Conservation (phyloP, 768 basidiomycete species). For the Lactifluus piperatus region DNA sequence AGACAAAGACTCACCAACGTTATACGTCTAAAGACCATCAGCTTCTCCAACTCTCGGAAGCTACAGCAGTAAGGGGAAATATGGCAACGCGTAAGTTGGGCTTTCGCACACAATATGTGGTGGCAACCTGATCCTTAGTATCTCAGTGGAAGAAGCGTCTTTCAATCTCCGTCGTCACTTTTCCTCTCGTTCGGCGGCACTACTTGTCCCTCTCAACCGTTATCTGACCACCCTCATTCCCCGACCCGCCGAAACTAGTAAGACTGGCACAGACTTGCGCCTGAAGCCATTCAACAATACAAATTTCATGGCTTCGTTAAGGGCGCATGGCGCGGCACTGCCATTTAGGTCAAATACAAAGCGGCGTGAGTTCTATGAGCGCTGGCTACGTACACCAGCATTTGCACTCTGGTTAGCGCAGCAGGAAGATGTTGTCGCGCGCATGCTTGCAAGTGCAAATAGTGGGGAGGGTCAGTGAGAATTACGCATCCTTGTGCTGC, state of each 20-base stretch:
- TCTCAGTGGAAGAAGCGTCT: slow-evolving; percentile 50
- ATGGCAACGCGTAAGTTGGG: slow-evolving; percentile 42
- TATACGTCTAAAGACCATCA: slow-evolving; percentile 78
- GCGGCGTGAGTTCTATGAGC: slow-evolving; percentile 67
- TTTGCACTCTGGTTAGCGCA: slow-evolving; percentile 75
- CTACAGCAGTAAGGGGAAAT: slow-evolving; percentile 38
- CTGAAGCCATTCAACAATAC: slow-evolving; percentile 63
- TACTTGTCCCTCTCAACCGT: slow-evolving; percentile 83
- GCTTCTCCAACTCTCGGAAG: slow-evolving; percentile 65
- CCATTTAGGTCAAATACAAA: slow-evolving; percentile 65
- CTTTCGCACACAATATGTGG: slow-evolving; percentile 3
- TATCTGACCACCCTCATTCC: slow-evolving; percentile 88
- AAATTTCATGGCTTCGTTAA: slow-evolving; percentile 66
- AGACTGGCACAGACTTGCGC: slow-evolving; percentile 29
- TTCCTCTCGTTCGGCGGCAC: slow-evolving; percentile 71
- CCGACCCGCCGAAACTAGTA: slow-evolving; percentile 41
- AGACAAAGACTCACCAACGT: slow-evolving; percentile 68
- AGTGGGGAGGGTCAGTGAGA: neutral
- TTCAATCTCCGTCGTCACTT: slow-evolving; percentile 73
- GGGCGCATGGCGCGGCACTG: slow-evolving; percentile 56
- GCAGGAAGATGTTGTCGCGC: slow-evolving; percentile 64
- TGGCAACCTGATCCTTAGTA: neutral
- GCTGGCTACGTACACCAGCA: slow-evolving; percentile 64
- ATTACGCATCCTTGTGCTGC: neutral
- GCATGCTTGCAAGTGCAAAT: slow-evolving; percentile 33